Base-by-base conservation (phyloP, 164 flowering plant species). In the Sextonia rubra region DNA sequence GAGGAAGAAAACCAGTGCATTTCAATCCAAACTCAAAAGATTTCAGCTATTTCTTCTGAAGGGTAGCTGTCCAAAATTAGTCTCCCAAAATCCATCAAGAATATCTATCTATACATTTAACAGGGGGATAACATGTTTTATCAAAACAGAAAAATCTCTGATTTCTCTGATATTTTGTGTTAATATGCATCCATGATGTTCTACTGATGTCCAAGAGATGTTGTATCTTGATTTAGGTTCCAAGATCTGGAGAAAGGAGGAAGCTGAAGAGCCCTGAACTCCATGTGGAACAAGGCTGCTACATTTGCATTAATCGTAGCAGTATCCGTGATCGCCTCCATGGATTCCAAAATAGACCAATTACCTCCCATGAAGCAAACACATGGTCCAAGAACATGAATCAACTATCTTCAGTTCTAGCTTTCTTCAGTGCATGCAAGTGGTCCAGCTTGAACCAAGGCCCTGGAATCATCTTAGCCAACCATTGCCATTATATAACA, bases 381-480 rank as follows among this genome's bases (percentile, higher is more conserved):
- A 14, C 20, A 49, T 24, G 23, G 7, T 20, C 27, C 11, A 12
- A 26, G 71, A 52, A 27, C 61, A 29, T 47, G 47, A 69, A 56
- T 56, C 44, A 12, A n/a, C 49, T 23, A 55, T 61, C 27, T 61
- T 61, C 15, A 24, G 44, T 52, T 52, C 61, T 9, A 3, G 22
- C 58, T 29, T 29, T 17, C 47, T 6, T 5, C 47, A 29, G 14
- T 24, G 23, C 12, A 8, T 69, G 44, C 63, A 56, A 69, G 71
- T 69, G 63, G 71, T 69, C 62, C 63, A 0, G 37, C 37, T 52
- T 69, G 63, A 56, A 26, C 23, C 12, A 29, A 18, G 26, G 29
- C 22, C 68, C 32, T 29, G 68, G 44, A 14, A 64, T 64, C 68
- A 64, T 64, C 68, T 64, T 14, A 5, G 14, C 17, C 68, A 64